A percentile compares a stretch with the other conserved stretches of the same genome.
phyloP scores from a whole-genome alignment of 768 basidiomycete species.

The Boletus barrowsii region DNA sequence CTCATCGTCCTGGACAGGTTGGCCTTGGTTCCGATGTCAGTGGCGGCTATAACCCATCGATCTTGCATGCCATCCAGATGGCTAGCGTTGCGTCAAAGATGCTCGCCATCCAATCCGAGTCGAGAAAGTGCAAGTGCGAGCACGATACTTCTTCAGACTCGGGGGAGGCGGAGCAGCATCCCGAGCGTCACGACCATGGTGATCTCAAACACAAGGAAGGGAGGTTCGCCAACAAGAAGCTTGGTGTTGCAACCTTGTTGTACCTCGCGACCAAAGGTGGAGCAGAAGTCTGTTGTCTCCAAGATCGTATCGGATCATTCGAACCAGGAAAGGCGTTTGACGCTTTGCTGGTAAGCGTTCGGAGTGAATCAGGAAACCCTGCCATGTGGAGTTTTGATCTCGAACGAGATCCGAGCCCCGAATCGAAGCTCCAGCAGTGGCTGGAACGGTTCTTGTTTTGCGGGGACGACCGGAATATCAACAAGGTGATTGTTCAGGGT shows the following conservation, averaged over 20 bases:
- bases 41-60: slow-evolving; percentile 82
- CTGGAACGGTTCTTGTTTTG: slow-evolving; percentile 86
- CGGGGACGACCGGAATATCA: slow-evolving; percentile 84
- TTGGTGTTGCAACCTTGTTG: slow-evolving; percentile 72
- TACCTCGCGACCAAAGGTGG: slow-evolving; percentile 93
- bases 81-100: slow-evolving; percentile 81
- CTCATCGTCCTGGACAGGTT: slow-evolving; percentile 48
- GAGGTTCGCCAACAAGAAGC: slow-evolving; percentile 54
- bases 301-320: slow-evolving; percentile 72
- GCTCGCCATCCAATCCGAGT: slow-evolving; percentile 45
- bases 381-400: slow-evolving; percentile 48
- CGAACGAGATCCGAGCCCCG: slow-evolving; percentile 32
- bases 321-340: slow-evolving; percentile 84
- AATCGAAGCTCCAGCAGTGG: slow-evolving; percentile 45
- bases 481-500: slow-evolving; percentile 82
- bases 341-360: slow-evolving; percentile 70
- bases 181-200: not conserved
- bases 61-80: slow-evolving; percentile 71
- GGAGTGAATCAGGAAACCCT: slow-evolving; percentile 50
- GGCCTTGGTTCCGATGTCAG: slow-evolving; percentile 94
- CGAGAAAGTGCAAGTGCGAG: slow-evolving; percentile 1
- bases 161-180: not conserved
- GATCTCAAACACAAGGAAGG: slow-evolving; percentile 3
- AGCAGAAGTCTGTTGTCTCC: slow-evolving; percentile 75
- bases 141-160: not conserved